phyloP scores from a whole-genome alignment of 1,284 basidiomycete species.

The Butyriboletus appendiculatus region DNA sequence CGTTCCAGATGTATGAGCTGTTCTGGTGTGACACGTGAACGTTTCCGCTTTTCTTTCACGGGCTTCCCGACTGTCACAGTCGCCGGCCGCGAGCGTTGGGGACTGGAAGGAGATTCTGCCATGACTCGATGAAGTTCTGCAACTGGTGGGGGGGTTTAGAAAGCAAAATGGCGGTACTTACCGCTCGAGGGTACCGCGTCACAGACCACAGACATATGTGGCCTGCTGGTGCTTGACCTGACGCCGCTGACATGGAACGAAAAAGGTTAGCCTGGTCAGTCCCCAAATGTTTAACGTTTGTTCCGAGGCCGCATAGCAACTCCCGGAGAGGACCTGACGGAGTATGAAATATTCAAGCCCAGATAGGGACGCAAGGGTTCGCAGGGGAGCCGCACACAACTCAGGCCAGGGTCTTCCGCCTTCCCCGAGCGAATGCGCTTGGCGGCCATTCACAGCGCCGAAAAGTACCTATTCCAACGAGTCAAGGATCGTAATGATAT shows the following conservation, averaged over 20 bases:
- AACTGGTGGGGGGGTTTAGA: slow-evolving; percentile 5
- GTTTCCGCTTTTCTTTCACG: slow-evolving; percentile 67
- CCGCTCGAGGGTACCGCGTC: slow-evolving; percentile 24
- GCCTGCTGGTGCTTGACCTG: slow-evolving; percentile 22
- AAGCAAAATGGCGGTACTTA: slow-evolving; percentile 16
- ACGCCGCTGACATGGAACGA: slow-evolving; percentile 34
- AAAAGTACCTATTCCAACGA: neutral
- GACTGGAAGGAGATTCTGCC: slow-evolving; percentile 28
- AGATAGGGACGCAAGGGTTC: slow-evolving; percentile 7
- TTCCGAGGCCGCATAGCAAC: slow-evolving; percentile 35
- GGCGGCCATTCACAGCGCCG: neutral
- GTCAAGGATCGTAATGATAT: neutral
- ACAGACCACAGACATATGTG: slow-evolving; percentile 33
- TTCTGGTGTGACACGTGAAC: slow-evolving; percentile 74
- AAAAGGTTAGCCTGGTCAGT: slow-evolving; percentile 20
- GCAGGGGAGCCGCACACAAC: neutral
- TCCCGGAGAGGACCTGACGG: slow-evolving; percentile 28
- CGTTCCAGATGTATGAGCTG: slow-evolving; percentile 73
- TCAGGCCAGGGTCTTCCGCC: neutral
- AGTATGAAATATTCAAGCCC: slow-evolving; percentile 14
- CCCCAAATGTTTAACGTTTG: slow-evolving; percentile 15
- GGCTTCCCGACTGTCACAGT: slow-evolving; percentile 17
- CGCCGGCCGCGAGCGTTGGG: slow-evolving; percentile 28
- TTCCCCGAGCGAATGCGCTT: neutral
- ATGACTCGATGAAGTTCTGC: slow-evolving; percentile 13